These are phyloP conservation scores for Neopestalotiopsis rosae DNA, from an alignment of 2,329 filamentous ascomycete species.

Conservation along the genomic window DNA sequence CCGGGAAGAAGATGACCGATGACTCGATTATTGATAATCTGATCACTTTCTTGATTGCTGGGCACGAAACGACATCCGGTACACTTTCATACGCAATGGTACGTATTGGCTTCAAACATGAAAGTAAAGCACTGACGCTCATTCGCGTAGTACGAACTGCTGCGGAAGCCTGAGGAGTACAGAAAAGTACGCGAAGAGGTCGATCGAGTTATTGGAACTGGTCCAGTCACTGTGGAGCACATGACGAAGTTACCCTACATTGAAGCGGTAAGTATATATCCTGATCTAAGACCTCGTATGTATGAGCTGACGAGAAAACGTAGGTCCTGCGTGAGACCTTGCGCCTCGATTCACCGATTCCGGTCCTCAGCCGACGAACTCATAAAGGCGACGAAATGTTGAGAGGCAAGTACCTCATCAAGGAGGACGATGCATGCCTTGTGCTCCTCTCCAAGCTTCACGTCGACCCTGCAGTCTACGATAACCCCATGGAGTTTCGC, in stretches of 20 bases:
- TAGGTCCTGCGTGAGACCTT: conserved; percentile 58
- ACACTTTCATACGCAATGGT: conserved; percentile 52
- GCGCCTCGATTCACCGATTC: conserved; percentile 55
- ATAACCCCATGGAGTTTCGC: conserved; percentile 62
- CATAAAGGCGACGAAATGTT: conserved; percentile 50
- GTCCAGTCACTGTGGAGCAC: conserved; percentile 50
- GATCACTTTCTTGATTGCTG: conserved; percentile 47
- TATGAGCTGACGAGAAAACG: not conserved
- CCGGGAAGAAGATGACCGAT: conserved; percentile 68
- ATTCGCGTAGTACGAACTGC: conserved; percentile 46
- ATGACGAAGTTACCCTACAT: conserved; percentile 57
- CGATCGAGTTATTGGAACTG: conserved; percentile 53
- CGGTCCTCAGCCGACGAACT: conserved; percentile 50
- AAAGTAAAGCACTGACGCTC: not conserved
- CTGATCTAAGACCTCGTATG: not conserved
- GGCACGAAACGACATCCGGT: conserved; percentile 61
- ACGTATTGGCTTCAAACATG: not conserved
- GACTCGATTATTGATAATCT: conserved; percentile 71
- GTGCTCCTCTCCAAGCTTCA: conserved; percentile 53
- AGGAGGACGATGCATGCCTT: conserved; percentile 48
- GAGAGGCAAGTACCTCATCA: conserved; percentile 59
- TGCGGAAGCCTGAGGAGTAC: conserved; percentile 54
- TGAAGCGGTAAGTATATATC: conserved; percentile 40
- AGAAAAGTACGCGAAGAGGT: conserved; percentile 57
- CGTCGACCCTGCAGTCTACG: conserved; percentile 60